Percentiles rank a stretch among this genome's conserved stretches.
phyloP scores from a whole-genome alignment of 1,139 yeast species.

The Taphrina populina region DNA sequence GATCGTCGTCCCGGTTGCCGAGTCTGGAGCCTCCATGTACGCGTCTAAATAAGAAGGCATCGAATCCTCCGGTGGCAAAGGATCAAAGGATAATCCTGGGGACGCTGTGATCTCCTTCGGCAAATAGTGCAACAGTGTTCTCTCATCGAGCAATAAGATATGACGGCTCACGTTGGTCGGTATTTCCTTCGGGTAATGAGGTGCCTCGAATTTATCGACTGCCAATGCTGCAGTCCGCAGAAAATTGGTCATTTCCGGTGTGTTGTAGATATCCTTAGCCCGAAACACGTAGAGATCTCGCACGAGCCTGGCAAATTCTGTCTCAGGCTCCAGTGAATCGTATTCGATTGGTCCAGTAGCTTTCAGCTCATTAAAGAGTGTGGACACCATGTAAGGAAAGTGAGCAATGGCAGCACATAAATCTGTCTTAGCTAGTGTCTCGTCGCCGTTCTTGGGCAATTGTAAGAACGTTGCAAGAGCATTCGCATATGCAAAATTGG shows the following conservation, averaged over 20 bases:
- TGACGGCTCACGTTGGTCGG: conserved; percentile 41
- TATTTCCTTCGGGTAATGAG: conserved; percentile 37
- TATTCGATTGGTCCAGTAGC: conserved; percentile 36
- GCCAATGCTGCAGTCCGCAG: conserved; percentile 36
- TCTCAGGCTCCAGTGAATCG: conserved; percentile 36
- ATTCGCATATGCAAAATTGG: conserved; percentile 67
- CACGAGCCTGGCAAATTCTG: conserved; percentile 39
- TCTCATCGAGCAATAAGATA: conserved; percentile 41
- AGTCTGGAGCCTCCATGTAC: conserved; percentile 14
- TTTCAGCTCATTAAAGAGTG: conserved; percentile 52
- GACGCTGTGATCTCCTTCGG: conserved; percentile 22
- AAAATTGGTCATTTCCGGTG: conserved; percentile 38
- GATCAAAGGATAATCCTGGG: conserved; percentile 33
- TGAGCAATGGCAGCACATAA: conserved; percentile 54
- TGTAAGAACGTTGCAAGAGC: conserved; percentile 53
- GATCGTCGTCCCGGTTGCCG: conserved; percentile 1
- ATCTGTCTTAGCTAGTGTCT: conserved; percentile 51
- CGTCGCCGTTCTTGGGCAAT: conserved; percentile 45
- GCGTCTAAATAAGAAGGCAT: conserved; percentile 17
- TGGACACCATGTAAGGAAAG: conserved; percentile 62
- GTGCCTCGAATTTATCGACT: conserved; percentile 35
- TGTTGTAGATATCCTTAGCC: conserved; percentile 41
- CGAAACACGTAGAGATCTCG: conserved; percentile 41
- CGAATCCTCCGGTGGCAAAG: conserved; percentile 35
- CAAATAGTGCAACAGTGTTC: conserved; percentile 26